These are phyloP conservation scores for Candida sanyaensis DNA, from an alignment of 1,139 yeast species.

Conservation along the genomic window DNA sequence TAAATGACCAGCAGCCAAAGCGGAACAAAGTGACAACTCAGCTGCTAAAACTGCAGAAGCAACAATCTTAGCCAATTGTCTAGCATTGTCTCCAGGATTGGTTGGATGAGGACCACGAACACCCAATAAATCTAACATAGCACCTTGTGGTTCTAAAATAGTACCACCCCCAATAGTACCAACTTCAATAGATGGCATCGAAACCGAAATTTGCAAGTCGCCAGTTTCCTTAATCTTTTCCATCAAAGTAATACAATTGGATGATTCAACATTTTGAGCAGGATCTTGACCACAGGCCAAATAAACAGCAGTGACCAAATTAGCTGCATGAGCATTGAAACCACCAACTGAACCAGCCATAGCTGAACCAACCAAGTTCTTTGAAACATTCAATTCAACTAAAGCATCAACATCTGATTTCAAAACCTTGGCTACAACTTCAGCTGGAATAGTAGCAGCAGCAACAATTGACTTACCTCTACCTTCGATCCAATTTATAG, in stretches of 20 bases:
- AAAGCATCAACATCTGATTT: constrained; percentile 92
- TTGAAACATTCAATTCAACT: constrained; percentile 84
- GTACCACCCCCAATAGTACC: constrained; percentile 99
- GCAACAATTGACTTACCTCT: constrained; percentile 98
- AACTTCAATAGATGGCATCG: constrained; percentile 98
- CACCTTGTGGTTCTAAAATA: constrained; percentile 92
- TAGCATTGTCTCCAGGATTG: constrained; percentile 91
- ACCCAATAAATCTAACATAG: constrained; percentile 93
- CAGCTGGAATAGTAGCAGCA: constrained; percentile 88
- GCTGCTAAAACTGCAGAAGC: constrained; percentile 97
- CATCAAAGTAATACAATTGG: constrained; percentile 96
- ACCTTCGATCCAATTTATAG: constrained; percentile 98
- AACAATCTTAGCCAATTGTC: constrained; percentile 91
- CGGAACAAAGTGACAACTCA: constrained; percentile 90
- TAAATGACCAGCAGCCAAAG: constrained; percentile 97
- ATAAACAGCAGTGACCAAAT: constrained; percentile 88
- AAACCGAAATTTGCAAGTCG: constrained; percentile 84
- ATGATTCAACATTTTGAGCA: constrained; percentile 96
- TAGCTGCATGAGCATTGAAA: constrained; percentile 97
- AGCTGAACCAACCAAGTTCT: constrained; percentile 94
- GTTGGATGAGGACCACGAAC: constrained; percentile 96
- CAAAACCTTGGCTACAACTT: constrained; percentile 75
- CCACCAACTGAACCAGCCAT: constrained; percentile 99
- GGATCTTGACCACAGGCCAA: constrained; percentile 99
- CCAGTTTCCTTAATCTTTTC: constrained; percentile 65